Conservation (phyloP, 768 basidiomycete genomes). For the Lactarius akahatsu region DNA sequence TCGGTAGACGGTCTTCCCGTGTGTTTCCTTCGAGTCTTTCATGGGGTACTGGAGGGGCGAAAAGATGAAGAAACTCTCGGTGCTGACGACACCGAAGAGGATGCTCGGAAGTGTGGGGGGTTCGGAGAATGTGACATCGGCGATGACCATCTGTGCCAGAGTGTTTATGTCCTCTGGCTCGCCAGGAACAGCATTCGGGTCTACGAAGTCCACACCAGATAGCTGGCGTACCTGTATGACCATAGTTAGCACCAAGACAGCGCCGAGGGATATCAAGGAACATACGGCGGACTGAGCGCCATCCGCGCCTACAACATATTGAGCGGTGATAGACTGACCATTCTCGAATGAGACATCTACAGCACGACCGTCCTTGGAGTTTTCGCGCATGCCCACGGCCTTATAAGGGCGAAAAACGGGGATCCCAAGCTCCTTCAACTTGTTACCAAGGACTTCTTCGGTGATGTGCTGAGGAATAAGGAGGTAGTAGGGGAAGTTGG, state of each 20-base stretch:
- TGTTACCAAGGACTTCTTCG: constrained; percentile 42
- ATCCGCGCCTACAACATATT: constrained; percentile 53
- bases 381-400: constrained; percentile 40
- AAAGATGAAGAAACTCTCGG: constrained; percentile 38
- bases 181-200: constrained; percentile 39
- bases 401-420: constrained; percentile 41
- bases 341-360: constrained; percentile 48
- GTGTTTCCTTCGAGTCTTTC: constrained; percentile 28
- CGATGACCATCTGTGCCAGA: constrained; percentile 45
- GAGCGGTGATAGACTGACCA: constrained; percentile 44
- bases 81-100: constrained; percentile 33
- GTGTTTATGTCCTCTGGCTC: constrained; percentile 32
- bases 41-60: constrained; percentile 39
- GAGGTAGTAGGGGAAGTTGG: constrained; percentile 45
- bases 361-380: constrained; percentile 33
- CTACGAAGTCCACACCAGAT: constrained; percentile 44
- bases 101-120: constrained; percentile 33
- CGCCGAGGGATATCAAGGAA: constrained; percentile 3
- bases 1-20: constrained; percentile 38
- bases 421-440: constrained; percentile 37
- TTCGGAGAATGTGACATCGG: constrained; percentile 44
- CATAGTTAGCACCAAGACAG: constrained; percentile 11
- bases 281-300: constrained; percentile 48
- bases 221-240: constrained; percentile 42
- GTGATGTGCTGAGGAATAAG: constrained; percentile 46